Evolutionary conservation across 805 yeast species (phyloP).

Genomic region (Ogataea ganodermae): DNA sequence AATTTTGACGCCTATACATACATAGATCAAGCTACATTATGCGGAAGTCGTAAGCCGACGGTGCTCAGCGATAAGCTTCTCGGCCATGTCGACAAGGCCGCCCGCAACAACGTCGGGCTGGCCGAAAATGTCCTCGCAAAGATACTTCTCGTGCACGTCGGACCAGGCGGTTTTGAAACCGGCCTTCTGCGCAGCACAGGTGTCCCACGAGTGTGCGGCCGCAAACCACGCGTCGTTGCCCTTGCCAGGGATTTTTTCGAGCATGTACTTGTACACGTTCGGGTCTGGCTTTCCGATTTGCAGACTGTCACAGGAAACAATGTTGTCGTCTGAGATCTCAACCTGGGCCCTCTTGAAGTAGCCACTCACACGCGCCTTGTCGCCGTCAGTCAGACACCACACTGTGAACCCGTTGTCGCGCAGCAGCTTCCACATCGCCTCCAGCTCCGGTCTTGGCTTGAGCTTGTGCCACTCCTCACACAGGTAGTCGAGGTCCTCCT

Average conservation of each 20-base stretch:
- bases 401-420: constrained; percentile 34
- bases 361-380: constrained; percentile 30
- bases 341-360: constrained; percentile 30
- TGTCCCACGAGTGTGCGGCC: constrained; percentile 38
- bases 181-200: constrained; percentile 34
- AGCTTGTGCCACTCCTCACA: constrained; percentile 29
- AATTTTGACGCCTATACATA: background rate
- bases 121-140: constrained; percentile 34
- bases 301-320: constrained; percentile 34
- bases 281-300: constrained; percentile 35
- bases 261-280: constrained; percentile 30
- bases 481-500: constrained; percentile 31
- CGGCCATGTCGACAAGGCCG: constrained; percentile 34
- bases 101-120: constrained; percentile 33
- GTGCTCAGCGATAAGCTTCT: constrained; percentile 29
- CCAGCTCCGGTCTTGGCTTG: constrained; percentile 32
- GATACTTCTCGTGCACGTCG: constrained; percentile 32
- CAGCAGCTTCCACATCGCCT: constrained; percentile 31
- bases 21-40: background rate
- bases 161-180: constrained; percentile 37
- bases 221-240: constrained; percentile 36
- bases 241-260: constrained; percentile 27
- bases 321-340: constrained; percentile 32
- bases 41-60: constrained; percentile 6
- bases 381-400: constrained; percentile 36